Evolutionary conservation across 768 basidiomycete genomes (phyloP).

Genomic region (Tulasnella calospora): DNA sequence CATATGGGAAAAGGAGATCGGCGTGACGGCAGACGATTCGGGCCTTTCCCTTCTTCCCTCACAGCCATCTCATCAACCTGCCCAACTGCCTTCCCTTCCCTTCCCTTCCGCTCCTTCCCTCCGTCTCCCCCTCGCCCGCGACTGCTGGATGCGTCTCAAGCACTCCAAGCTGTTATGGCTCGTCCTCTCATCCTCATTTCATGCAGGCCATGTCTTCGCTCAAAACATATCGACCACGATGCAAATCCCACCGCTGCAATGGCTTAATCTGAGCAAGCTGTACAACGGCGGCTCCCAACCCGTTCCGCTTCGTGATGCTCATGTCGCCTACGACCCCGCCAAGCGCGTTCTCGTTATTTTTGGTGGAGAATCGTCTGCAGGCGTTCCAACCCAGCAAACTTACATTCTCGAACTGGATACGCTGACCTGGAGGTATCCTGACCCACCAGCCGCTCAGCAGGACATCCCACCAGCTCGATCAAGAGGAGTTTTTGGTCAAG

Average conservation of each 20-base stretch:
- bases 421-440: conserved; percentile 56
- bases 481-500: conserved; percentile 54
- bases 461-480: conserved; percentile 19
- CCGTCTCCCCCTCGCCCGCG: background rate
- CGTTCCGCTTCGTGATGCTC: conserved; percentile 22
- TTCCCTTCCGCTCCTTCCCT: conserved; percentile 11
- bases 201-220: conserved; percentile 12
- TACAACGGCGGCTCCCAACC: conserved; percentile 13
- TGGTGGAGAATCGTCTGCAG: conserved; percentile 28
- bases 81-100: background rate
- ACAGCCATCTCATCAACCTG: background rate
- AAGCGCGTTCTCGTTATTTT: conserved; percentile 27
- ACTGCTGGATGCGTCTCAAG: conserved; percentile 21
- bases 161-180: conserved; percentile 2
- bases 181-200: background rate
- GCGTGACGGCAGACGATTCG: background rate
- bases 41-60: background rate
- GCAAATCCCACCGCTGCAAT: conserved; percentile 22
- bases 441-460: conserved; percentile 57
- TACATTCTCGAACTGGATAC: conserved; percentile 58
- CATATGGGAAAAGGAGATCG: conserved; percentile 18
- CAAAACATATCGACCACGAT: conserved; percentile 20
- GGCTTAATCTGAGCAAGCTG: conserved; percentile 19
- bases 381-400: conserved; percentile 25
- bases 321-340: conserved; percentile 27